Conservation (phyloP, 2,329 filamentous ascomycete species). For the Alternaria viburni region DNA sequence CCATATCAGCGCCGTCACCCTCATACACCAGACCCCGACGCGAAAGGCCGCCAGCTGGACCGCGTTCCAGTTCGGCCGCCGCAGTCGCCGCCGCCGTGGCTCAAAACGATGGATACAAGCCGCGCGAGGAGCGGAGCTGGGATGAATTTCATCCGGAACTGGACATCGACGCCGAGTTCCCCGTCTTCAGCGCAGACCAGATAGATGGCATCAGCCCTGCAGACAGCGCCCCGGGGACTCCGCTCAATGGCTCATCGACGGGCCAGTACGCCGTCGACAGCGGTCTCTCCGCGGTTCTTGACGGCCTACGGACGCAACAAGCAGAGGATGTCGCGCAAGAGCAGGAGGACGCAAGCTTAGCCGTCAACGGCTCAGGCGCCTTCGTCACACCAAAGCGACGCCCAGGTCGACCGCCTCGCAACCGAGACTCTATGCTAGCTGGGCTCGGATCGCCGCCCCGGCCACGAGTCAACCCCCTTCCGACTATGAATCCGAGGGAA, state of each 20-base stretch:
- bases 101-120: constrained; percentile 95
- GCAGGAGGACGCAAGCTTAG: constrained; percentile 16
- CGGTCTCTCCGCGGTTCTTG: constrained; percentile 43
- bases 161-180: constrained; percentile 82
- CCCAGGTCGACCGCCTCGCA: constrained; percentile 69
- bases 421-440: constrained; percentile 65
- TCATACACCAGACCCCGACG: constrained; percentile 51
- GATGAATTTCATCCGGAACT: constrained; percentile 97
- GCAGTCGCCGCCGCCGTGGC: constrained; percentile 86
- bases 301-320: constrained; percentile 45
- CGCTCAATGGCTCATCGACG: constrained; percentile 35
- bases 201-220: constrained; percentile 72
- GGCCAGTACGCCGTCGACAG: constrained; percentile 44
- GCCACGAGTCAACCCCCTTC: constrained; percentile 75
- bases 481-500: constrained; percentile 81
- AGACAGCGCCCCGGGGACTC: constrained; percentile 56
- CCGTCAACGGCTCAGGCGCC: constrained; percentile 24
- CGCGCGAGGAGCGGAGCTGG: constrained; percentile 94
- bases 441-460: constrained; percentile 65
- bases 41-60: constrained; percentile 56
- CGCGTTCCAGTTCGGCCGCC: constrained; percentile 84
- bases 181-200: constrained; percentile 80
- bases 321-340: constrained; percentile 28
- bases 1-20: constrained; percentile 54
- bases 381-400: constrained; percentile 59